Conservation (phyloP, 2,329 filamentous ascomycete species). For the Fusarium illudens region DNA sequence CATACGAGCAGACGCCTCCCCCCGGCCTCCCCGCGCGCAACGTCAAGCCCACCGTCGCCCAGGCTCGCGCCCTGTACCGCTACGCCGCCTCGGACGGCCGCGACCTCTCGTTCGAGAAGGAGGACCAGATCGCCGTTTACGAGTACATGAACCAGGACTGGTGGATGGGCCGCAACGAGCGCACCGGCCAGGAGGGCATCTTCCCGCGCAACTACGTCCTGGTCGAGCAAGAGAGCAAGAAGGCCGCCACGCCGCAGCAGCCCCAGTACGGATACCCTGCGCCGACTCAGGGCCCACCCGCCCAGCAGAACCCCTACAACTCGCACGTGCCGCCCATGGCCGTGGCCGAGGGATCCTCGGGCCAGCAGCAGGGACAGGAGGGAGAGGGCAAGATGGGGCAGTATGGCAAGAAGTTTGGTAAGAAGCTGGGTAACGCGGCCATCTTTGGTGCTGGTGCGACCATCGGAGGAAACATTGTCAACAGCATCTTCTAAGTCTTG, state of each 20-base stretch:
- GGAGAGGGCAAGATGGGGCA: conserved; percentile 70
- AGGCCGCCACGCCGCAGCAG: conserved; percentile 46
- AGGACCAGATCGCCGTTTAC: conserved; percentile 81
- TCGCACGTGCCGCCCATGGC: conserved; percentile 78
- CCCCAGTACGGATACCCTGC: conserved; percentile 52
- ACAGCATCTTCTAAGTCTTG: conserved; percentile 78
- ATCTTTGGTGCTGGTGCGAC: conserved; percentile 95
- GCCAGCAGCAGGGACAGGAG: conserved; percentile 50
- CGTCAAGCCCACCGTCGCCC: conserved; percentile 69
- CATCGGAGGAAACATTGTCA: conserved; percentile 88
- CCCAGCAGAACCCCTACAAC: conserved; percentile 70
- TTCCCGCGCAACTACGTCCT: conserved; percentile 94
- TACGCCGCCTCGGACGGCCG: conserved; percentile 83
- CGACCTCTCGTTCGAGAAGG: conserved; percentile 81
- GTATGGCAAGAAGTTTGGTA: conserved; percentile 93
- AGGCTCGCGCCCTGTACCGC: conserved; percentile 83
- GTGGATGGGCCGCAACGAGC: conserved; percentile 90
- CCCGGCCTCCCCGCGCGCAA: conserved; percentile 53
- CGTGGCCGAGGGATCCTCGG: conserved; percentile 66
- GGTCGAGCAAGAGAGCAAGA: conserved; percentile 68
- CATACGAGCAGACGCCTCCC: conserved; percentile 59
- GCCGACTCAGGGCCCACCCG: conserved; percentile 53
- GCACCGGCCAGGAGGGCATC: conserved; percentile 87
- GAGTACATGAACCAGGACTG: conserved; percentile 98
- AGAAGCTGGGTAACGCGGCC: conserved; percentile 82